Percentiles rank a stretch among this genome's conserved stretches.
These are phyloP conservation scores for Metrosideros polymorpha DNA, from an alignment of 441 rosid genomes.

Conservation along the genomic window DNA sequence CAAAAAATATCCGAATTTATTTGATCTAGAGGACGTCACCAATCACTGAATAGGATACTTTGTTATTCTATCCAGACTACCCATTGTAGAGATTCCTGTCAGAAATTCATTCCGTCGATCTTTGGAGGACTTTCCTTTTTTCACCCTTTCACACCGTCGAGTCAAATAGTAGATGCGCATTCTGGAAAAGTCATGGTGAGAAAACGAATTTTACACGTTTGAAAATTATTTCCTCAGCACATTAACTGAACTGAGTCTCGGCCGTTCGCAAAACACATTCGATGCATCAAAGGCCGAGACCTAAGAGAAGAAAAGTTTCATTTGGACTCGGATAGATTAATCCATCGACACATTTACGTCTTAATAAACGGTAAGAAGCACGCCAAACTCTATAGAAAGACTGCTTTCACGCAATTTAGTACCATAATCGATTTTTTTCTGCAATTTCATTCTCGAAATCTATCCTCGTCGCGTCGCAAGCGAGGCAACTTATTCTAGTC, in stretches of 20 bases:
- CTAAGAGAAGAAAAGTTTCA: background rate
- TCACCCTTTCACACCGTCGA: background rate
- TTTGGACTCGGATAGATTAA: background rate
- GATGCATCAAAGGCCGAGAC: background rate
- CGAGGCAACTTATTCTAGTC: background rate
- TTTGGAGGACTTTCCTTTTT: background rate
- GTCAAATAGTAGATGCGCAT: background rate
- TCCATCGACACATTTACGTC: background rate
- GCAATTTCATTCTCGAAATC: background rate
- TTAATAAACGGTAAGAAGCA: background rate
- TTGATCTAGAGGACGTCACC: background rate
- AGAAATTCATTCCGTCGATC: background rate
- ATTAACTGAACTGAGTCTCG: background rate
- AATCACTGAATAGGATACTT: background rate
- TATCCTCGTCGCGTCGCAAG: background rate
- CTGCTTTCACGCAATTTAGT: rapidly evolving
- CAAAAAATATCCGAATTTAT: background rate
- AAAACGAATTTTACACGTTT: background rate
- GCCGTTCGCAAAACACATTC: background rate
- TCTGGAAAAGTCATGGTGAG: background rate
- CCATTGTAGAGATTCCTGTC: background rate
- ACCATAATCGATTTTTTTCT: rapidly evolving
- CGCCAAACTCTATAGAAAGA: background rate
- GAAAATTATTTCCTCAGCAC: background rate
- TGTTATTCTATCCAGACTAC: background rate